Evolutionary conservation across 495 filamentous ascomycete genomes (phyloP), one percentile per base, ranked within the genome.

Genomic region (Terfezia claveryi): DNA sequence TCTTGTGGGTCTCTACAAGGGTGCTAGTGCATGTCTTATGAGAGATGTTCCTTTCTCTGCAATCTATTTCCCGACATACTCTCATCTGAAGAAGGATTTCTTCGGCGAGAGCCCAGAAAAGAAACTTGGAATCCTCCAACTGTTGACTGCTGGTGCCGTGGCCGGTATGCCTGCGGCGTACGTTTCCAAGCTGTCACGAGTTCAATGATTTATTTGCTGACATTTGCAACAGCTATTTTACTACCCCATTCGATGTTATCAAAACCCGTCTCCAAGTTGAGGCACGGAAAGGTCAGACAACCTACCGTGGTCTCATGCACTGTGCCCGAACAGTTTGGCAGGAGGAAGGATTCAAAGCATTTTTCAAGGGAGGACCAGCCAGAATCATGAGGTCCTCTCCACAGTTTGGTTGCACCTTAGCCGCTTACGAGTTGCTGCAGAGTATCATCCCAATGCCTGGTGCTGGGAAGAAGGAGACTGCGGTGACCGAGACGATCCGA

Each of bases 201-300:
- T 32, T 32, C 27, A 32, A 32, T 32, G 27, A 32, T 32, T 46
- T 14, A 14, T 4, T 46, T 46, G 41, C 41, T 46, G 17, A 46
- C 41, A 14, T 46, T 46, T 20, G 41, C 17, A 32, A 32, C 17
- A 46, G 41, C 12, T 98, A 98, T 70, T 74, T 98, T 55, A 98
- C 91, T 23, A 98, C 91, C 4, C 91, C 91, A 4, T 95, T 83
- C 71, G 91, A 98, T 66, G 91, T 98, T 57, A 95, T 98, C 79
- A 98, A 98, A 73, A 98, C 91, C 8, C 83, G 91, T 66, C 73
- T 98, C 55, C 91, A 98, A 64, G 91, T 98, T 55, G 91, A 98
- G 67, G 88, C 91, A 9, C 80, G 91, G 54, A 95, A 95, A 71
- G 91, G 91, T 52, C 92, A 98, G 57, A 80, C 80, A 10, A 71